phyloP scores from a whole-genome alignment of 148 eudicot genomes.

The Vaccinium myrtillus region DNA sequence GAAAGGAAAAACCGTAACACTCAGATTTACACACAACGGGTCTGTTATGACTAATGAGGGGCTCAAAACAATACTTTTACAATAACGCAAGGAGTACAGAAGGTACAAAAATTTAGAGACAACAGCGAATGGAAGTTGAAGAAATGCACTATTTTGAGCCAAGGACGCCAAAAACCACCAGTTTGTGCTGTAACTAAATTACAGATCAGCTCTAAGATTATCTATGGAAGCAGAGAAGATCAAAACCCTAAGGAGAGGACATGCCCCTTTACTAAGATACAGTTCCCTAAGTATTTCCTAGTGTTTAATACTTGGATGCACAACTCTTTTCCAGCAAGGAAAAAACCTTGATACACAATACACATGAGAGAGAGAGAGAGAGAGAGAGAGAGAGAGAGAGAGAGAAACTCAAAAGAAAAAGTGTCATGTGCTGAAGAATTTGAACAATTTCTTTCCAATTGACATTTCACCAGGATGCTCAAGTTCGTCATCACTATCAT shows the following conservation, averaged over 20 bases:
- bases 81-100: not conserved
- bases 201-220: constrained; percentile 1
- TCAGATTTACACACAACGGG: too few relatives aligned
- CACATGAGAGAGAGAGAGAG: not conserved
- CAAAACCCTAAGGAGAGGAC: not conserved
- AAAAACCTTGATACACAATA: not conserved
- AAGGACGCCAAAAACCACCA: not conserved
- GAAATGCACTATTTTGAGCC: not conserved
- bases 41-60: too few relatives aligned
- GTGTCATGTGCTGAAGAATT: constrained; percentile 60
- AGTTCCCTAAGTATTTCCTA: not conserved
- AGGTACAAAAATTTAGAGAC: not conserved
- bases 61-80: too few relatives aligned
- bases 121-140: not conserved
- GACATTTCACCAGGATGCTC: constrained; percentile 65
- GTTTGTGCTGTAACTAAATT: not conserved
- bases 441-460: constrained; percentile 61
- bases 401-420: not conserved
- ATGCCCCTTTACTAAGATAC: not conserved
- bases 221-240: not conserved
- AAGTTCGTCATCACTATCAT: constrained; percentile 20
- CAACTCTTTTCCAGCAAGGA: too few relatives aligned
- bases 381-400: not conserved
- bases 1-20: too few relatives aligned
- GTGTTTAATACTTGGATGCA: not conserved